Evolutionary conservation across 2,329 filamentous ascomycete species (phyloP).

Genomic region (Trichophyton benhamiae): DNA sequence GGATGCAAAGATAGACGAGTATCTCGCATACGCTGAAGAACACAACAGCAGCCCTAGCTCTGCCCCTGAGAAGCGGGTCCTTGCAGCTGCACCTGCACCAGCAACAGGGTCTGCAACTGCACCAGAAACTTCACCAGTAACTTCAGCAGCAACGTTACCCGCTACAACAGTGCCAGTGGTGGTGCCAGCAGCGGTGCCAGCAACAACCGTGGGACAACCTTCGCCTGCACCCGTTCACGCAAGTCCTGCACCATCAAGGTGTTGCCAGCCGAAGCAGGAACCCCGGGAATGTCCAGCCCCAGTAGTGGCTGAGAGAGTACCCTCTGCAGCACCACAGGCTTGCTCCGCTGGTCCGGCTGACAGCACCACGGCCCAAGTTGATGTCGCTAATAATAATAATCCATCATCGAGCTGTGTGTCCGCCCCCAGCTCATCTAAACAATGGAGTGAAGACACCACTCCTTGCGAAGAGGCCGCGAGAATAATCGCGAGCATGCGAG

Average conservation of each 20-base stretch:
- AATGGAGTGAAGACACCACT: conserved; percentile 4
- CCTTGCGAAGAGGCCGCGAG: conserved; percentile 16
- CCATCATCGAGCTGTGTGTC: not conserved
- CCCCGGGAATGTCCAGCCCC: not conserved
- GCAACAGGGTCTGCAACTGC: too few relatives aligned
- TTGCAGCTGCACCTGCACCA: not conserved
- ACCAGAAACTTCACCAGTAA: too few relatives aligned
- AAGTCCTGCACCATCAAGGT: not conserved
- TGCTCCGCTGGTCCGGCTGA: not conserved
- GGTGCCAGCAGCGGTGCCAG: too few relatives aligned
- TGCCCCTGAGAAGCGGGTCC: not conserved
- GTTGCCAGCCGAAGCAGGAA: not conserved
- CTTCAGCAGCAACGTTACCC: too few relatives aligned
- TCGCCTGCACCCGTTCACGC: not conserved
- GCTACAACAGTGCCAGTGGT: too few relatives aligned
- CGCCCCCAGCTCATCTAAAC: not conserved
- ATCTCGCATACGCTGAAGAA: conserved; percentile 9
- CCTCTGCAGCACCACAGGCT: not conserved
- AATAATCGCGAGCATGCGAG: conserved; percentile 16
- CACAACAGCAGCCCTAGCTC: not conserved
- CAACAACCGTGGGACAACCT: not conserved
- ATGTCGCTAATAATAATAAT: not conserved
- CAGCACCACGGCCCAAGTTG: not conserved
- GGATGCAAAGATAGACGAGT: conserved; percentile 42
- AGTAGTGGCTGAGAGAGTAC: not conserved